Base-by-base conservation (phyloP, 257 asterid genomes). In the Solanum appendiculatum region DNA sequence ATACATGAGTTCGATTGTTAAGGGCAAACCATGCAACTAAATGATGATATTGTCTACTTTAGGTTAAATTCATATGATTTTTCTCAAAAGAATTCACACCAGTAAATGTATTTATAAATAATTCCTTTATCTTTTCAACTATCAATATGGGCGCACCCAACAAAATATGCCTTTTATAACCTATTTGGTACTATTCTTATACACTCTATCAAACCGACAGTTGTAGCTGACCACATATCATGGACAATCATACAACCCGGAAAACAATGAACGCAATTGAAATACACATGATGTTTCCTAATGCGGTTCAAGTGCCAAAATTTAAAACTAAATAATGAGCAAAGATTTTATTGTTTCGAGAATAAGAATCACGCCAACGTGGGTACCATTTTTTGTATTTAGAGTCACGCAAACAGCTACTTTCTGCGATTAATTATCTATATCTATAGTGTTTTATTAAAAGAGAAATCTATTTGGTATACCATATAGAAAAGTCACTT, bases 191-290 rank as follows among this genome's bases (percentile, higher is more conserved):
- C 21, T 58, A 51, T 51, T 51, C 16, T 51, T 56, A n/a, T 60
- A 60, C 1, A 10, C 0, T n/a, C 0, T n/a, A 60, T n/a, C 1
- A 23, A 9, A 56, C 4, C 21, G 25, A 54, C n/a, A 21, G 25
- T 9, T 1, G 1, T 58, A 21, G 6, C 21, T 9, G 68, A 21
- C 68, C 29, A 4, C 6, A 58, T 60, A 23, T 1, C 68, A 9
- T 1, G 29, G 15, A 2, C 27, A 20, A 5, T 23, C 69, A 60
- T 4, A 46, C 54, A 44, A 60, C 68, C 15, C 77, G 21, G 91
- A 60, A 80, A 90, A 86, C 58, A 27, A 70, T 56, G 86, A 89
- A 80, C 85, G 27, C 66, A 27, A 46, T 1, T n/a, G 33, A 48
- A 46, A 46, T 20, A 44, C 16, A 0, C 40, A 16, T 16, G 27